Evolutionary conservation across 2,329 filamentous ascomycete species (phyloP), one percentile per base, ranked within the genome.

Genomic region (Myriosclerotinia scirpicola): DNA sequence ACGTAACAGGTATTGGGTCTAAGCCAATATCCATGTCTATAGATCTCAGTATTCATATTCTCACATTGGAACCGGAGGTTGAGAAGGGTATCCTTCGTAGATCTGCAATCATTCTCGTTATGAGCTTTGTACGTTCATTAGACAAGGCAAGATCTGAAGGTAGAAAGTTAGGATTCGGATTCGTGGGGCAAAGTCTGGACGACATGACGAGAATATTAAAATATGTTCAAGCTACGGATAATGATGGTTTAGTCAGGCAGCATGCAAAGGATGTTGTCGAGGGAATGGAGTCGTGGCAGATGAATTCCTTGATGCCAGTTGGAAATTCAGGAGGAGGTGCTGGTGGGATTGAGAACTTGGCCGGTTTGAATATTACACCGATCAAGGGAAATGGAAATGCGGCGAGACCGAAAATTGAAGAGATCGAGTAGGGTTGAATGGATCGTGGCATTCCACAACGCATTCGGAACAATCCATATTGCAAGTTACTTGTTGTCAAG

Each of bases 211-310:
- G 84, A 58, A 84, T 88, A 12, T 75, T 92, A 52, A 77, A 78
- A 62, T 92, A 91, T 76, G 81, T 90, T n/a, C 81, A 82, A 8
- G 81, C 79, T 50, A 87, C 86, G 34, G 90, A 93, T 76, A 83
- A 81, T 34, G 90, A 93, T 74, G 88, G 84, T 0, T 77, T 93
- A 53, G 90, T 91, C 14, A 82, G 82, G 69, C 82, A 87, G 71
- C 89, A 92, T 76, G 88, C 88, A 2, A 79, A 78, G 42, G 87
- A 87, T 71, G 87, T 89, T n/a, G 76, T 87, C 14, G 89, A 91
- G 75, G 88, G 85, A 59, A 74, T 92, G 68, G 83, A 87, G 71
- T 85, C 82, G 67, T 88, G 86, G 84, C 81, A 83, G 67, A 77
- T 88, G 75, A 81, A 83, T 64, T 80, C 77, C 22, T 64, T 74